Evolutionary conservation across 2,329 filamentous ascomycete genomes (phyloP).

Genomic region (Sarocladium kiliense): DNA sequence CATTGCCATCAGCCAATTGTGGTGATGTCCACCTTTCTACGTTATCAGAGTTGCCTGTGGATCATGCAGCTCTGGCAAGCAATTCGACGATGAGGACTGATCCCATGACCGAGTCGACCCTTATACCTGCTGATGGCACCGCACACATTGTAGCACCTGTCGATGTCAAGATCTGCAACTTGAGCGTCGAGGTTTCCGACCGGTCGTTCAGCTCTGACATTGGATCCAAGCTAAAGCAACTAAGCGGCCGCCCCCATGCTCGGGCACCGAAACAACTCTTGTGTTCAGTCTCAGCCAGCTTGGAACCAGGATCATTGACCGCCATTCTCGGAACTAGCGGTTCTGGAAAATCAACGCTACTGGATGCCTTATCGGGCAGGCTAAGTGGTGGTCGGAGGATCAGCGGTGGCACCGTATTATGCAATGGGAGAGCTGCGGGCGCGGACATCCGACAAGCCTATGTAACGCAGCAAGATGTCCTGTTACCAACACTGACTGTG

Average conservation of each 20-base stretch:
- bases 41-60: too few species aligned
- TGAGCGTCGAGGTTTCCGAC: constrained; percentile 30
- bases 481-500: constrained; percentile 68
- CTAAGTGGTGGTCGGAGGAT: constrained; percentile 48
- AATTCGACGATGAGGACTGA: too few species aligned
- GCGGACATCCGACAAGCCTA: constrained; percentile 57
- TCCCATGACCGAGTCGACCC: not conserved
- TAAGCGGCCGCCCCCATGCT: constrained; percentile 17
- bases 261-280: constrained; percentile 55
- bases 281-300: constrained; percentile 56
- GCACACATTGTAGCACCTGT: constrained; percentile 41
- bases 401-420: constrained; percentile 50
- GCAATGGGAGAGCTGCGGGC: constrained; percentile 53
- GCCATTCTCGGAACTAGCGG: constrained; percentile 72
- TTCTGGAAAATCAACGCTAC: constrained; percentile 65
- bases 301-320: constrained; percentile 62
- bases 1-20: too few species aligned
- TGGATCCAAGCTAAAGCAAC: not conserved
- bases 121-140: not conserved
- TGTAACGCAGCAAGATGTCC: constrained; percentile 71
- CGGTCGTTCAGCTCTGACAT: not conserved
- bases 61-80: too few species aligned
- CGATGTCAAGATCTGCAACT: constrained; percentile 32
- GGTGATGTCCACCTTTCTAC: too few species aligned
- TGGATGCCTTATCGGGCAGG: constrained; percentile 67